Evolutionary conservation across 208 protist species (phyloP), one percentile per base, ranked within the genome.

Genomic region (Strigomonas culicis): DNA sequence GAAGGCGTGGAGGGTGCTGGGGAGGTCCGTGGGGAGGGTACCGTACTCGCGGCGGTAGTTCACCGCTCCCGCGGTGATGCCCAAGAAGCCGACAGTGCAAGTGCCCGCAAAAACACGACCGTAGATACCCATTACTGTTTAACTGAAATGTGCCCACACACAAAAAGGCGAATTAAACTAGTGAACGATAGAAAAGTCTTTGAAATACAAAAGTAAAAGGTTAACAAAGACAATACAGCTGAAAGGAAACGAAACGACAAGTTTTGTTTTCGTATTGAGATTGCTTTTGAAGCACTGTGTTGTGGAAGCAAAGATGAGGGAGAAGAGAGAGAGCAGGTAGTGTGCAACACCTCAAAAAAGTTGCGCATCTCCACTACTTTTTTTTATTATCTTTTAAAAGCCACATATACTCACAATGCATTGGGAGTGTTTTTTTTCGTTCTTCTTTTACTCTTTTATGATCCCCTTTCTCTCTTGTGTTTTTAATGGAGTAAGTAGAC

Each of bases 41-140:
- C 77, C 67, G 55, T 86, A 87, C 55, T 64, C 66, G 36, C 66
- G 75, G 57, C 77, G 75, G 75, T 86, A 93, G 39, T 82, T 68
- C 7, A 84, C 31, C 27, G 71, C 72, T 0, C 65, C 74, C 8
- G 57, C 68, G 11, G 84, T 7, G 17, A 61, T 60, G 41, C 81
- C 77, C 25, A 85, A 68, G 11, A 88, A 50, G 13, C 69, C 72
- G 25, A 80, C 27, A 31, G 75, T 61, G 66, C 82, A 79, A 1
- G 30, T 32, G 34, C 66, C 66, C 25, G 65, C 66, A 56, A 75
- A 75, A 57, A 75, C 47, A 2, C 51, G 65, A 13, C 58, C 57
- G 17, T 72, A 50, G 15, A 59, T n/a, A 24, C 10, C 44, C 32
- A 39, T 39, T 39, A 39, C 6, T 39, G n/a, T n/a, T n/a, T n/a